Percentiles rank a stretch among this genome's conserved stretches.
Conservation (phyloP, 2,329 filamentous ascomycete species). For the Colletotrichum sidae region DNA sequence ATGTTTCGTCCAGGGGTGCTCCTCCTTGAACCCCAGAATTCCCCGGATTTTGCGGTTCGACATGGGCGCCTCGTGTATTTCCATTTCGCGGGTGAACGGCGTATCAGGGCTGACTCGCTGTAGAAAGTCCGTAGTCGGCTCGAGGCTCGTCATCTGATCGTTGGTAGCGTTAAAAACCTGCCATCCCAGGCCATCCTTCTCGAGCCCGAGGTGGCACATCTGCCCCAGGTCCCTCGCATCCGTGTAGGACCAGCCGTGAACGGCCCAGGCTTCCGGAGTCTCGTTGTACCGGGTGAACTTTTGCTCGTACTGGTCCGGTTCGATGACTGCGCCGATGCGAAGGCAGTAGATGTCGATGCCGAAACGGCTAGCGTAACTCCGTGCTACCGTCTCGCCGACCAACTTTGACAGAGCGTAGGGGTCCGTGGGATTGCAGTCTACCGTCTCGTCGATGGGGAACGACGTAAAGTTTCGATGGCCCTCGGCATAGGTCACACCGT, state of each 20-base stretch:
- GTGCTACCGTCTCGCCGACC: slow-evolving; percentile 66
- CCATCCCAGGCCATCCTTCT: slow-evolving; percentile 67
- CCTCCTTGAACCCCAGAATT: slow-evolving; percentile 68
- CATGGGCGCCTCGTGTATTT: slow-evolving; percentile 68
- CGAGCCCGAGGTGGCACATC: slow-evolving; percentile 67
- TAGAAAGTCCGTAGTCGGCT: slow-evolving; percentile 64
- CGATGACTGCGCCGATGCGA: slow-evolving; percentile 71
- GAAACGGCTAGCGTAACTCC: slow-evolving; percentile 67
- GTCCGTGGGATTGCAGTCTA: slow-evolving; percentile 71
- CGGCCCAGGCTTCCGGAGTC: slow-evolving; percentile 61
- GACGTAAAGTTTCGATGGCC: slow-evolving; percentile 66
- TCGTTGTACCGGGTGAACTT: slow-evolving; percentile 64
- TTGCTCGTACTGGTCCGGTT: slow-evolving; percentile 68
- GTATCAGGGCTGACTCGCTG: slow-evolving; percentile 60
- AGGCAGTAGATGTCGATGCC: slow-evolving; percentile 69
- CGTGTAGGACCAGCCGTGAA: slow-evolving; percentile 73
- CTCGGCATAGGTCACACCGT: slow-evolving; percentile 71
- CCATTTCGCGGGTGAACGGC: slow-evolving; percentile 66
- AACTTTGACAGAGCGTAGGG: slow-evolving; percentile 71
- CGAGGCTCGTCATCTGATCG: slow-evolving; percentile 66
- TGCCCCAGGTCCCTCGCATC: slow-evolving; percentile 71
- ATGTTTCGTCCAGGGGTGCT: slow-evolving; percentile 63
- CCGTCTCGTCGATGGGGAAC: slow-evolving; percentile 70
- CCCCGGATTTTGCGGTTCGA: slow-evolving; percentile 70
- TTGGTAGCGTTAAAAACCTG: slow-evolving; percentile 75